These are phyloP conservation scores for Dendrocalamus latiflorus DNA, from an alignment of 202 grass and related monocot species.

Conservation along the genomic window DNA sequence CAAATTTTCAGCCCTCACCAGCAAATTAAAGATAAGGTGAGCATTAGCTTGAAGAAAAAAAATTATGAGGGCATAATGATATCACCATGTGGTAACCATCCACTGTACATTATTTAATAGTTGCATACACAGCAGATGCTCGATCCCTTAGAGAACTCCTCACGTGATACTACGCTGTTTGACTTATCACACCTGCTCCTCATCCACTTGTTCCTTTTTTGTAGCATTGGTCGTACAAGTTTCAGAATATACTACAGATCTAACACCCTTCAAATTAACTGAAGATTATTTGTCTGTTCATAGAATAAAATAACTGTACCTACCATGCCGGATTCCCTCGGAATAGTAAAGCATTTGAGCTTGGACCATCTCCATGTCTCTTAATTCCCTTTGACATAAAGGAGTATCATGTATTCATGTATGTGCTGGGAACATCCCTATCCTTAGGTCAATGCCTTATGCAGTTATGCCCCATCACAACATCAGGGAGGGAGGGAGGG, in stretches of 20 bases:
- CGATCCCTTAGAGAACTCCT: not conserved
- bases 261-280: not conserved
- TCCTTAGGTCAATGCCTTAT: constrained; percentile 36
- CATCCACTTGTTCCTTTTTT: constrained; percentile 16
- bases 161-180: constrained; percentile 16
- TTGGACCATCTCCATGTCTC: too few relatives aligned
- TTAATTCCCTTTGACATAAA: too few relatives aligned
- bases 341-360: constrained; percentile 33
- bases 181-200: constrained; percentile 33
- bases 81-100: not conserved
- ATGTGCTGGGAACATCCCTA: constrained; percentile 34
- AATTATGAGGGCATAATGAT: constrained; percentile 18
- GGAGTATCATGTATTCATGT: too few relatives aligned
- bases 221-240: not conserved
- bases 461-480: not conserved
- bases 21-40: not conserved
- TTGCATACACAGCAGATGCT: not conserved
- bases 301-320: not conserved
- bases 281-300: not conserved
- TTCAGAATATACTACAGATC: constrained; percentile 1
- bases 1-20: not conserved
- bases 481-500: too few relatives aligned
- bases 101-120: not conserved
- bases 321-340: not conserved
- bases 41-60: not conserved